Evolutionary conservation across 805 yeast genomes (phyloP), one percentile per base, ranked within the genome.

Genomic region (Torulaspora gathmanii): DNA sequence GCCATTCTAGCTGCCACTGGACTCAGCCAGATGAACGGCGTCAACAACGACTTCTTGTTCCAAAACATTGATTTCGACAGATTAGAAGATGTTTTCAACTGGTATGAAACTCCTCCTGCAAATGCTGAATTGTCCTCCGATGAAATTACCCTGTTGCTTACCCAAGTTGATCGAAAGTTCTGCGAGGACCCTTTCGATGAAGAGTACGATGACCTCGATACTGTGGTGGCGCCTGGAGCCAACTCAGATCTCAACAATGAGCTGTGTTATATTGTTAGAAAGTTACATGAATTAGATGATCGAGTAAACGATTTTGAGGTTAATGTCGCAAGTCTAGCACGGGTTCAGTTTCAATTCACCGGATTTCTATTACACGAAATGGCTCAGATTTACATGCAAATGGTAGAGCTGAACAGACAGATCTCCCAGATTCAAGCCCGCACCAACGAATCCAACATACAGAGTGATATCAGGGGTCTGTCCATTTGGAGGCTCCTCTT

Each of bases 1-100:
- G 68, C 69, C 1, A 60, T 64, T 13, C 42, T 64, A 26, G 64
- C 68, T 1, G 69, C 69, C 4, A 57, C 68, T 1, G 64, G 66
- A 4, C 34, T 61, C 5, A 60, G 57, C 26, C 67, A 61, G 33
- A 45, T 61, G 37, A 58, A 61, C 35, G 66, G 60, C 7, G 36
- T 55, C 27, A 56, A 56, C 33, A 61, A 56, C 37, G 66, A 63
- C 39, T 53, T 60, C 28, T 51, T 58, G 12, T 58, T 60, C 23
- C 65, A 63, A 25, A 58, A 58, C 45, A 63, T 64, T 15, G 59
- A 60, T 33, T 64, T 64, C 39, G 62, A 62, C 37, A 40, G 60
- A 16, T 38, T 63, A 10, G 62, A 60, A 19, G 53, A 57, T 40
- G 51, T 64, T 3, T 63, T 63, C 25, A 56, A 40, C 35, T 58